Evolutionary conservation across 495 filamentous ascomycete genomes (phyloP).

Genomic region (Trypethelium eluteriae): DNA sequence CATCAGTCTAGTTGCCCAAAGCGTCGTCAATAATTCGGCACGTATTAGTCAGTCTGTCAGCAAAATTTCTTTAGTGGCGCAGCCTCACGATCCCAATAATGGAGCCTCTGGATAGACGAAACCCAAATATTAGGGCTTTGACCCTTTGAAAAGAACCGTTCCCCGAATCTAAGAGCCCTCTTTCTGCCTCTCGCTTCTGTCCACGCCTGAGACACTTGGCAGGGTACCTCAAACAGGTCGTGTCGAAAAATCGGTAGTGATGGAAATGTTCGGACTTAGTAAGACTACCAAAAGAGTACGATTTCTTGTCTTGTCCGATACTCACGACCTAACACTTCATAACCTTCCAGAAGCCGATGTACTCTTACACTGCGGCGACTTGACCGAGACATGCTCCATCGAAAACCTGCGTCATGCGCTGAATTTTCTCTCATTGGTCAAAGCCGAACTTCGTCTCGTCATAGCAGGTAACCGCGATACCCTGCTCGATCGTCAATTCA

Average conservation of each 20-base stretch:
- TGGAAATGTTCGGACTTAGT: background rate
- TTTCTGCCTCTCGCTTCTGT: too few species aligned
- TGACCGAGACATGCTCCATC: background rate
- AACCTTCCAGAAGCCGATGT: conserved; percentile 2
- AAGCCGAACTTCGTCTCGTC: conserved; percentile 8
- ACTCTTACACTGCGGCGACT: background rate
- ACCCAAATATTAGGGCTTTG: too few species aligned
- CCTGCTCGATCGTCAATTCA: background rate
- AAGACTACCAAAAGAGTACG: background rate
- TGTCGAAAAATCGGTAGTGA: background rate
- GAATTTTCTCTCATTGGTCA: background rate
- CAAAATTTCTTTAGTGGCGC: too few species aligned
- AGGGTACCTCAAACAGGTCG: too few species aligned
- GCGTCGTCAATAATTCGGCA: too few species aligned
- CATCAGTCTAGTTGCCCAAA: too few species aligned
- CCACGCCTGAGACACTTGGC: too few species aligned
- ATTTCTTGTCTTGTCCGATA: conserved; percentile 2
- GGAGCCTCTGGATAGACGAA: too few species aligned
- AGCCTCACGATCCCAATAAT: too few species aligned
- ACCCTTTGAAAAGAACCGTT: too few species aligned
- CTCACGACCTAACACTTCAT: background rate
- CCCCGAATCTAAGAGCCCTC: too few species aligned
- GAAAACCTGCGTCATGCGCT: background rate
- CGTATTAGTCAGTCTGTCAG: too few species aligned
- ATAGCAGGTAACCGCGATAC: background rate